A percentile compares a stretch with the other conserved stretches of the same genome.
Conservation (phyloP, 169 alveolate species). For the Theileria parva region DNA sequence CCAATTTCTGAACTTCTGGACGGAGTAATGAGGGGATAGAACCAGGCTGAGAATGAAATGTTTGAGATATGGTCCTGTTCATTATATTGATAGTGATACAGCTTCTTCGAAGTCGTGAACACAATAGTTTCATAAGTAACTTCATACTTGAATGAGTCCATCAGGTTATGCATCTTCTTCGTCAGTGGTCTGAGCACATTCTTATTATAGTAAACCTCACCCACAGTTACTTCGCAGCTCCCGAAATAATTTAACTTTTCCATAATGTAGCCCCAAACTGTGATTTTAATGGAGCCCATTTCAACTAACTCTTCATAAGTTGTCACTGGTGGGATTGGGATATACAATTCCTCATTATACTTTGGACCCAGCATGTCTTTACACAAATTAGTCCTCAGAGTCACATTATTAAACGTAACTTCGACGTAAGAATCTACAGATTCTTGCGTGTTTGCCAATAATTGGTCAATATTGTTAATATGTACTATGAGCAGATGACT, state of each 20-base stretch:
- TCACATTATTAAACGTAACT: slow-evolving; percentile 65
- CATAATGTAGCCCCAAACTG: slow-evolving; percentile 71
- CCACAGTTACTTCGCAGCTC: background rate
- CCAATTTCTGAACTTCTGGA: background rate
- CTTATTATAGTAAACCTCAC: background rate
- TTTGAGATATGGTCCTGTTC: slow-evolving; percentile 42
- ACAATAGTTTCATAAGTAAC: slow-evolving; percentile 56
- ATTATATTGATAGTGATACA: slow-evolving; percentile 31
- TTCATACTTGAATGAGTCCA: slow-evolving; percentile 20
- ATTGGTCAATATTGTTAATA: slow-evolving; percentile 65
- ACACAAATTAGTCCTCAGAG: slow-evolving; percentile 62
- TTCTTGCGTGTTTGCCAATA: slow-evolving; percentile 48
- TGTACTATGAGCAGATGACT: slow-evolving; percentile 61
- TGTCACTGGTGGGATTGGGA: slow-evolving; percentile 63
- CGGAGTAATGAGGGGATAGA: slow-evolving; percentile 33
- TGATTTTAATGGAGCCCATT: slow-evolving; percentile 64
- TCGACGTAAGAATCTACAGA: slow-evolving; percentile 69
- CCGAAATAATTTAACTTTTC: slow-evolving; percentile 38
- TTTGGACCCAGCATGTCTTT: slow-evolving; percentile 64
- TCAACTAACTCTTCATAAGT: slow-evolving; percentile 46
- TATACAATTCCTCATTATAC: slow-evolving; percentile 67
- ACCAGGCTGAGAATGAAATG: slow-evolving; percentile 58
- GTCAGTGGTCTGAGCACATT: slow-evolving; percentile 12
- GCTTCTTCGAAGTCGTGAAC: slow-evolving; percentile 35
- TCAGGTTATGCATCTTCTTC: slow-evolving; percentile 9